Evolutionary conservation across 2,329 filamentous ascomycete species (phyloP).

Genomic region (Chaetomium sp.): DNA sequence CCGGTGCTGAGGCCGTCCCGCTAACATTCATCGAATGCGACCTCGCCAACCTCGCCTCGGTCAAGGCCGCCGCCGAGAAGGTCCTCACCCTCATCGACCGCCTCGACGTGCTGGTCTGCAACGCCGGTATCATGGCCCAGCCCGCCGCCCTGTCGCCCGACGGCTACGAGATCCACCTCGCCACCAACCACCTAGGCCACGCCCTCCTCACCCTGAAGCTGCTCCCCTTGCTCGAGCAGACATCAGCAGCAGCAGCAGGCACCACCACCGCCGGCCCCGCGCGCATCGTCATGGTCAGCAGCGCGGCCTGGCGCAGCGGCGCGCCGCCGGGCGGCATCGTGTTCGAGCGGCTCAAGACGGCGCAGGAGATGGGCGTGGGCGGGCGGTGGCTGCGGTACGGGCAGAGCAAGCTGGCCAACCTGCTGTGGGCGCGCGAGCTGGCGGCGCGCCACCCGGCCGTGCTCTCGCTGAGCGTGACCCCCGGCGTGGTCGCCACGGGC

Average conservation of each 20-base stretch:
- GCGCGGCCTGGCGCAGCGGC: slow-evolving; percentile 16
- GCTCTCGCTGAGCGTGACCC: slow-evolving; percentile 32
- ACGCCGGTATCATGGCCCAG: slow-evolving; percentile 48
- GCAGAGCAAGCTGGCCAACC: slow-evolving; percentile 43
- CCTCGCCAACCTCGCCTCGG: slow-evolving; percentile 42
- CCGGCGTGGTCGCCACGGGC: slow-evolving; percentile 37
- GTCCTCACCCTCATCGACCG: slow-evolving; percentile 38
- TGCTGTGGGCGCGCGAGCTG: slow-evolving; percentile 38
- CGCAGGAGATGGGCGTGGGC: slow-evolving; percentile 18
- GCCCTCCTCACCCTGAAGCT: slow-evolving; percentile 45
- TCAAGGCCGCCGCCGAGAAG: slow-evolving; percentile 44
- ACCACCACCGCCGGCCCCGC: slow-evolving; percentile 21
- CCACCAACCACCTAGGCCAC: slow-evolving; percentile 51
- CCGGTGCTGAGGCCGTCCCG: slow-evolving; percentile 1
- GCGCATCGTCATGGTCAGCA: slow-evolving; percentile 32
- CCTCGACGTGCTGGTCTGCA: slow-evolving; percentile 50
- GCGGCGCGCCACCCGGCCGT: slow-evolving; percentile 38
- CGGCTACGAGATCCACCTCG: slow-evolving; percentile 52
- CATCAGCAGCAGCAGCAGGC: neutral
- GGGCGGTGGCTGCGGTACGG: slow-evolving; percentile 37
- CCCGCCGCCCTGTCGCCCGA: slow-evolving; percentile 43
- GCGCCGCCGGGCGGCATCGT: slow-evolving; percentile 26
- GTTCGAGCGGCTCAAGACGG: slow-evolving; percentile 21
- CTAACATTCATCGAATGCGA: slow-evolving; percentile 24
- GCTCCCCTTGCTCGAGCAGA: slow-evolving; percentile 30